Conservation (phyloP, 1,284 basidiomycete genomes). For the Xerocomus nothofagi region DNA sequence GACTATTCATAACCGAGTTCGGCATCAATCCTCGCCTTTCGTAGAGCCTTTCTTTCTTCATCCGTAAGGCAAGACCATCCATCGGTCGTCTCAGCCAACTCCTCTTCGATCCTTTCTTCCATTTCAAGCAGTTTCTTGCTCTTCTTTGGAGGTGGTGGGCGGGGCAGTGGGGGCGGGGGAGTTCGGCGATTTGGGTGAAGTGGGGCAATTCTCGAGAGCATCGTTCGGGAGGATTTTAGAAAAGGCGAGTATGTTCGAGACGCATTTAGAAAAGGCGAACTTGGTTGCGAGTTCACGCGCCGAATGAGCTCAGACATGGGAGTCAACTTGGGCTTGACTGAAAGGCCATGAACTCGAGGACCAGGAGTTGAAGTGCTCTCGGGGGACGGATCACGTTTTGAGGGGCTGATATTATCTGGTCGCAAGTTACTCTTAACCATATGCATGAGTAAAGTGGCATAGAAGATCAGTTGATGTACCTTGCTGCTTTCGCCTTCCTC, state of each 20-base stretch:
- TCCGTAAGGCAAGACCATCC: slow-evolving; percentile 71
- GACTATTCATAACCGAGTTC: slow-evolving; percentile 58
- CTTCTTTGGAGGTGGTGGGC: slow-evolving; percentile 65
- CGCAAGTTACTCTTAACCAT: slow-evolving; percentile 16
- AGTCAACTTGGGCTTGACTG: slow-evolving; percentile 42
- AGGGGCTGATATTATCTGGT: slow-evolving; percentile 1
- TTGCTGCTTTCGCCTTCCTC: slow-evolving; percentile 14
- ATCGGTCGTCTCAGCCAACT: slow-evolving; percentile 67
- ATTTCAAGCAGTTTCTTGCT: slow-evolving; percentile 71
- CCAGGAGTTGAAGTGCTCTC: slow-evolving; percentile 7
- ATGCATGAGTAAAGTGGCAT: background rate
- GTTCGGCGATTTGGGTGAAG: slow-evolving; percentile 69
- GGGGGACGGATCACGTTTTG: background rate
- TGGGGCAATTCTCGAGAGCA: slow-evolving; percentile 67
- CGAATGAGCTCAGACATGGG: slow-evolving; percentile 75
- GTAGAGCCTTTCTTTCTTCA: slow-evolving; percentile 58
- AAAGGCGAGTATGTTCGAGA: slow-evolving; percentile 58
- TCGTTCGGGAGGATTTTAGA: slow-evolving; percentile 58
- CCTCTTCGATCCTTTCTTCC: slow-evolving; percentile 78
- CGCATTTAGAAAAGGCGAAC: slow-evolving; percentile 54
- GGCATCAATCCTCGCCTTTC: slow-evolving; percentile 58
- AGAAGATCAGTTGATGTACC: slow-evolving; percentile 9
- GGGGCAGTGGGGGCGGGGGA: slow-evolving; percentile 66
- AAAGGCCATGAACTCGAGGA: slow-evolving; percentile 7
- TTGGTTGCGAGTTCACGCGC: slow-evolving; percentile 63